Evolutionary conservation across 768 basidiomycete species (phyloP), one percentile per base, ranked within the genome.

Genomic region (Rhizopogon rudus): DNA sequence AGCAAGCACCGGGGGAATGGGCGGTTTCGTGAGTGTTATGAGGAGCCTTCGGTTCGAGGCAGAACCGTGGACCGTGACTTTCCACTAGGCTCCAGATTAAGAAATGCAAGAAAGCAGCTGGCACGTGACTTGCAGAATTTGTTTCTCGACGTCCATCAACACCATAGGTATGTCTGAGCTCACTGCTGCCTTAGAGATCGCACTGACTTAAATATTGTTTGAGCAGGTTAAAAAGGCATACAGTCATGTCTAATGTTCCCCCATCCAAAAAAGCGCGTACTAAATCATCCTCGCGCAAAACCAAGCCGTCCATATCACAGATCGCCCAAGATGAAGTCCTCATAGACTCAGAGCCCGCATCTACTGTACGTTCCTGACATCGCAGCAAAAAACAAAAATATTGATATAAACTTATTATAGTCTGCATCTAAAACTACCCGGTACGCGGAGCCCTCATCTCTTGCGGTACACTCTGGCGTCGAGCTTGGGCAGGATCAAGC

Each of bases 401-500:
- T 5, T 20, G n/a, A 10, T 50, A 14, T 13, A 20, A 17, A 39
- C 44, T 7, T 57, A 54, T 61, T 3, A 61, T 31, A 81, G 83
- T 67, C 70, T 44, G 67, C 73, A 28, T 72, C 78, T 14, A 83
- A 77, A 61, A 83, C 81, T 45, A 65, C 62, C 62, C 84, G 91
- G 40, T 93, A 93, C 66, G 71, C 73, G 45, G 91, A 93, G 66
- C 67, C 79, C 7, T 72, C 84, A 8, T 72, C 77, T 7, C 61
- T 88, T n/a, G 78, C 81, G 8, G 76, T 91, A 48, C 78, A 78
- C 44, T 83, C 85, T n/a, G 91, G 88, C 6, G 67, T 76, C 28
- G 82, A 85, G 56, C 69, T 85, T 6, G 83, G 81, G n/a, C 80
- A 85, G 53, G 82, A 83, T 54, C 70, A 71, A 6, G 68, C 72